Evolutionary conservation across 1,284 basidiomycete species (phyloP).

Genomic region (Sutorius eximius): DNA sequence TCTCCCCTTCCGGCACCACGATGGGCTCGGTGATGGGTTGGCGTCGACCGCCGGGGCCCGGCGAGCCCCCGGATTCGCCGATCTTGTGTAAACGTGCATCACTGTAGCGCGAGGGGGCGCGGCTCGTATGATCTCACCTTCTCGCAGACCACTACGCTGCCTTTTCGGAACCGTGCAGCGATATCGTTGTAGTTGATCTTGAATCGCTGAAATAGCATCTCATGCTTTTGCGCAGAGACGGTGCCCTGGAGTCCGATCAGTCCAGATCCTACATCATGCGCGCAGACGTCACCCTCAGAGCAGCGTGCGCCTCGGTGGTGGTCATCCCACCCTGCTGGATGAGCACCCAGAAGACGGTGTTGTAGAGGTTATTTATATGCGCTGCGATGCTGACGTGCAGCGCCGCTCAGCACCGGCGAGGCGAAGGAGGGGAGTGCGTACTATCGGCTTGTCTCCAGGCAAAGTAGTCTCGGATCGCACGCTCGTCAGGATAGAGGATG

Average conservation of each 20-base stretch:
- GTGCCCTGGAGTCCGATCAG: conserved; percentile 63
- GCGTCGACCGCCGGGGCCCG: neutral
- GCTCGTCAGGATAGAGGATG: conserved; percentile 76
- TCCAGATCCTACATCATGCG: neutral
- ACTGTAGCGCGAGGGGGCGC: neutral
- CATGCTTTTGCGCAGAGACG: conserved; percentile 85
- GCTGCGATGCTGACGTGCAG: conserved; percentile 50
- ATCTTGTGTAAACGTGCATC: neutral
- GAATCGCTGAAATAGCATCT: conserved; percentile 83
- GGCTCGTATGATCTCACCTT: conserved; percentile 17
- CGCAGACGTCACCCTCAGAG: conserved; percentile 49
- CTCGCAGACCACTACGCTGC: conserved; percentile 79
- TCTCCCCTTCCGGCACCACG: neutral
- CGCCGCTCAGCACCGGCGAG: conserved; percentile 17
- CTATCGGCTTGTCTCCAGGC: conserved; percentile 95
- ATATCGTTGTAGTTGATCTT: conserved; percentile 87
- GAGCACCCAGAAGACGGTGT: conserved; percentile 94
- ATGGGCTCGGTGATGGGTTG: neutral
- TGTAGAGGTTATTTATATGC: conserved; percentile 98
- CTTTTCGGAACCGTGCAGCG: conserved; percentile 78
- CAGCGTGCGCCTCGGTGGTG: conserved; percentile 80
- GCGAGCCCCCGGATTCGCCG: conserved; percentile 2
- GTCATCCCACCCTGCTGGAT: conserved; percentile 78
- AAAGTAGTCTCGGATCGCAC: conserved; percentile 89
- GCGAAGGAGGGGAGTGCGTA: conserved; percentile 42